Evolutionary conservation across 331 rosid species (phyloP), one percentile per base, ranked within the genome.

Genomic region (Quercus tomentella): DNA sequence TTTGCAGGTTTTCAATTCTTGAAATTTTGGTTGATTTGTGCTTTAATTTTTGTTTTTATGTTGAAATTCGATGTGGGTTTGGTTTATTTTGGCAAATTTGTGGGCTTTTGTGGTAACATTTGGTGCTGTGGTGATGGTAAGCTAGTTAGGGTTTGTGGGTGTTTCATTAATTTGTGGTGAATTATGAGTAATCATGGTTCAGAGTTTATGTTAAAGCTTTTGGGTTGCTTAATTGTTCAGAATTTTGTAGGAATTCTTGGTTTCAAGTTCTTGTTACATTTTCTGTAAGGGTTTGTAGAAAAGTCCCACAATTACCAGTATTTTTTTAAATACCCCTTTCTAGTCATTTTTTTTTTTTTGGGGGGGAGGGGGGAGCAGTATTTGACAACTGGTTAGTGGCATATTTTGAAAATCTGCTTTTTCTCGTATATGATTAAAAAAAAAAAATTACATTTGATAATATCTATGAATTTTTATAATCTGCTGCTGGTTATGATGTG

Each of bases 101-200:
- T 70, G 83, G 76, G 57, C 56, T 84, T 84, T 21, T 31, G 8
- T 23, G 56, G 85, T 74, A 54, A 73, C 79, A 84, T 84, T 86
- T 60, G 77, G 60, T 80, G 75, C 37, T 81, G 26, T 65, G 54
- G 73, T 77, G 51, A 22, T 65, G 54, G 56, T 70, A 76, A 43
- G 76, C 30, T 9, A 49, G 66, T 72, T 88, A 88, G 95, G 95
- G 92, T 68, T 88, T 86, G 76, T 68, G 70, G 41, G 60, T 75
- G 55, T 30, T 79, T 80, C 56, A 66, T 76, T 62, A 54, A 30
- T 77, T 72, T 43, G 74, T 80, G 73, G 71, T 77, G 49, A 83
- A 75, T 84, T 87, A 23, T 84, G 72, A 33, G 54, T 23, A 72
- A 54, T 73, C 56, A 5, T 67, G 65, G 56, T 83, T 70, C 15